Evolutionary conservation across 306 rosid genomes (phyloP).

Genomic region (Leucaena leucocephala): DNA sequence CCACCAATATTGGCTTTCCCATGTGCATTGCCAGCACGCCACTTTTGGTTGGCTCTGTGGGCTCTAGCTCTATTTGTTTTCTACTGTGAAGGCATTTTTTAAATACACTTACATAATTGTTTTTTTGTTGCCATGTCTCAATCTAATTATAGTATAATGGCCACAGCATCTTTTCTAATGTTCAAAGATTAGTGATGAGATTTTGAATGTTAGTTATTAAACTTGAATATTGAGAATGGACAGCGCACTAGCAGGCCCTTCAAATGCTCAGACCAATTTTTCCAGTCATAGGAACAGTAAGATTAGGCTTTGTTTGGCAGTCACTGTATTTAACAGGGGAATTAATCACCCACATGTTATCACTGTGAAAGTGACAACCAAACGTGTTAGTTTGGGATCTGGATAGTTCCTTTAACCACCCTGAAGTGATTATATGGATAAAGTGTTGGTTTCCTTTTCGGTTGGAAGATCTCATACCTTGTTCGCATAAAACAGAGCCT

Average conservation of each 20-base stretch:
- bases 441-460: constrained; percentile 8
- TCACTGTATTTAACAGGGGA: neutral
- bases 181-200: constrained; percentile 6
- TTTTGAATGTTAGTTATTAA: constrained; percentile 34
- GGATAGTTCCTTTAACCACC: neutral
- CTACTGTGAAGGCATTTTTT: neutral
- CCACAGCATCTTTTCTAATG: constrained; percentile 1
- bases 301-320: constrained; percentile 36
- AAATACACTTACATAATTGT: neutral
- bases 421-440: neutral
- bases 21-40: constrained; percentile 41
- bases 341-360: constrained; percentile 26
- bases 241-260: constrained; percentile 31
- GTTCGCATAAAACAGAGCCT: neutral
- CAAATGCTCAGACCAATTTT: constrained; percentile 23
- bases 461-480: neutral
- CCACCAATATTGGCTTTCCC: constrained; percentile 37
- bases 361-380: constrained; percentile 21
- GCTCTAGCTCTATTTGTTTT: constrained; percentile 21
- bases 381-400: neutral
- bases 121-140: neutral
- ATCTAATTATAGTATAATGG: constrained; percentile 4
- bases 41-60: constrained; percentile 31
- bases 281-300: neutral
- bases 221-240: constrained; percentile 26